Evolutionary conservation across 345 rosid species (phyloP).

Genomic region (Bruguiera parviflora): DNA sequence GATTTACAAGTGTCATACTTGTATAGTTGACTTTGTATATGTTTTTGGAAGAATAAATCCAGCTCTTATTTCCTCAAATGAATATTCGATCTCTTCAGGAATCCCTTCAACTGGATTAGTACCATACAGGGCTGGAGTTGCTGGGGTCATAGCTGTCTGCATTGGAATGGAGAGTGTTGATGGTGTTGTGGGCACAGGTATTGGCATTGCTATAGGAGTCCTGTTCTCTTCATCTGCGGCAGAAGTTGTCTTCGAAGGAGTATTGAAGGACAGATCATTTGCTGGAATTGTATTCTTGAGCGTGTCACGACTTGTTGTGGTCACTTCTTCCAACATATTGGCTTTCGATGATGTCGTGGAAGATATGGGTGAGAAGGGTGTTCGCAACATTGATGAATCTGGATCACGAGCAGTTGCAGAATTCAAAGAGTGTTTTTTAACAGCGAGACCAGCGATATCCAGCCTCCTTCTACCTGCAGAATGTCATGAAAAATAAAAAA

Average conservation of each 20-base stretch:
- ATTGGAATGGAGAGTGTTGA: slow-evolving; percentile 45
- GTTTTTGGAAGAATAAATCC: slow-evolving; percentile 23
- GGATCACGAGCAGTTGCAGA: slow-evolving; percentile 33
- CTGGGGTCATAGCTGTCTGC: slow-evolving; percentile 55
- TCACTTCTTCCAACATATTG: slow-evolving; percentile 32
- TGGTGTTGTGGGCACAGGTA: slow-evolving; percentile 46
- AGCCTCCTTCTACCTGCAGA: neutral
- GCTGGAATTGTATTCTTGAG: slow-evolving; percentile 16
- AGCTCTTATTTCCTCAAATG: slow-evolving; percentile 51
- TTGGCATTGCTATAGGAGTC: slow-evolving; percentile 29
- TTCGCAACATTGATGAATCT: slow-evolving; percentile 65
- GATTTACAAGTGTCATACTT: slow-evolving; percentile 1
- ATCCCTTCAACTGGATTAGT: slow-evolving; percentile 15
- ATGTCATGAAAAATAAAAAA: neutral
- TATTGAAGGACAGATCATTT: slow-evolving; percentile 34
- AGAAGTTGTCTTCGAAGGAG: slow-evolving; percentile 30
- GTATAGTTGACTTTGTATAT: slow-evolving; percentile 28
- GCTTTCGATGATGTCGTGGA: slow-evolving; percentile 44
- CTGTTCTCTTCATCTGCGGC: slow-evolving; percentile 33
- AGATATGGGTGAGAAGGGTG: slow-evolving; percentile 85
- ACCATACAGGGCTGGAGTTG: slow-evolving; percentile 35
- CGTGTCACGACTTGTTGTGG: slow-evolving; percentile 19
- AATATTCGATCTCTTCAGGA: slow-evolving; percentile 28
- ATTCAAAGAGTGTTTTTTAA: slow-evolving; percentile 5
- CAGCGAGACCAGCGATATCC: slow-evolving; percentile 22